Base-by-base conservation (phyloP, 495 filamentous ascomycete species). In the Hypoxylon subgilvum region DNA sequence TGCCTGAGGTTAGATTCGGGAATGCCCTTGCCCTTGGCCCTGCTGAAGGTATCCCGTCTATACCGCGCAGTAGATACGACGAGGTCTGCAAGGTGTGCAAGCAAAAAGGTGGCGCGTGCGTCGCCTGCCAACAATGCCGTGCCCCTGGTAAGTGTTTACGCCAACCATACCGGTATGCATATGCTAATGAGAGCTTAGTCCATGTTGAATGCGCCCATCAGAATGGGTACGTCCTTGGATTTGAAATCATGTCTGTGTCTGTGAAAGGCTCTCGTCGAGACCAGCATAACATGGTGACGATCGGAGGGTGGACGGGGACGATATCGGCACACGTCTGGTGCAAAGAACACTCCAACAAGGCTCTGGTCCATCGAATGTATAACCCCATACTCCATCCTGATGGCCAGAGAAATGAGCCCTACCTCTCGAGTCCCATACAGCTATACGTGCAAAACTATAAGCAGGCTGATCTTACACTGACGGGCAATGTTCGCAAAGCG, bases 161-260 rank as follows among this genome's bases (percentile, higher is more conserved):
- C 12, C 23, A 22, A 21, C 45, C 3, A n/a, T 16, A 17, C 10
- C 31, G 6, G 28, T 55, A 36, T 54, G 21, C 50, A 49, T 27
- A 32, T 52, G 36, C 43, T 64, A 34, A 66, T 38, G 49, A 53
- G 30, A 32, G n/a, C 34, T 13, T 72, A 75, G 90, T 97, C 55
- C 94, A 99, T 66, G 85, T 95, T 47, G 87, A 87, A 54, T 99
- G 94, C 73, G 94, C 95, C 10, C 86, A 91, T 69, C 86, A 90
- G 66, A 86, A 86, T 46, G 87, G 87, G 13, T 95, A 92, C 69
- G 76, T 79, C 1, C 82, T 97, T 41, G 93, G 92, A 0, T 92
- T 99, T 61, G 92, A 97, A 54, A 81, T 99, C 43, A 87, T 86
- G 4, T 92, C 94, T 0, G 87, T 86, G 4, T 92, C 94, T 0